Conservation (phyloP, 164 flowering plant species). For the Macadamia integrifolia region DNA sequence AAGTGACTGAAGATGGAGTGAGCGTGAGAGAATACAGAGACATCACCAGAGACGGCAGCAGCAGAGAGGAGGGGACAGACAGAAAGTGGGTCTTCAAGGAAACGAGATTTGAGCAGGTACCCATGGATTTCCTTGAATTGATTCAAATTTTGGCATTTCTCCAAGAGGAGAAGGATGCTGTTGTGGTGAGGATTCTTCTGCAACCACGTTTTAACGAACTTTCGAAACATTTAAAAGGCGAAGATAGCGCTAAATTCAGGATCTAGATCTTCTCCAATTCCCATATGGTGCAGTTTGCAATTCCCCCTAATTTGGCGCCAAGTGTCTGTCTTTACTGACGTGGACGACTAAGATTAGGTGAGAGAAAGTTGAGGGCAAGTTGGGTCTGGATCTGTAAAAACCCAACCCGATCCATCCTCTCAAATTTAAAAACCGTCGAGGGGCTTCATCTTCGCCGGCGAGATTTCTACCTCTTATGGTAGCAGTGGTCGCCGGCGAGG, state of each 20-base stretch:
- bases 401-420: too few species aligned
- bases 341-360: too few species aligned
- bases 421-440: too few species aligned
- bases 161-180: constrained; percentile 12
- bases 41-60: constrained; percentile 29
- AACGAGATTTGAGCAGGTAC: constrained; percentile 33
- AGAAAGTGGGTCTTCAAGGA: constrained; percentile 26
- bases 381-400: too few species aligned
- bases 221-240: constrained; percentile 22
- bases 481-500: too few species aligned
- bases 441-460: too few species aligned
- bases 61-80: constrained; percentile 38
- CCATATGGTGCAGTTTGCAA: too few species aligned
- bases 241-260: constrained; percentile 4
- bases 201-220: constrained; percentile 14
- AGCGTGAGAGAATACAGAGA: constrained; percentile 37
- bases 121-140: constrained; percentile 63
- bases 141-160: constrained; percentile 38
- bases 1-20: constrained; percentile 27
- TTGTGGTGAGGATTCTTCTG: constrained; percentile 6
- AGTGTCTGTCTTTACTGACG: too few species aligned
- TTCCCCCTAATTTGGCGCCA: too few species aligned
- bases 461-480: too few species aligned
- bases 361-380: too few species aligned
- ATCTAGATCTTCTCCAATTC: too few species aligned